A percentile compares a stretch with the other conserved stretches of the same genome.
Evolutionary conservation across 2,329 filamentous ascomycete species (phyloP).

Genomic region (Hymenoscyphus infarciens): DNA sequence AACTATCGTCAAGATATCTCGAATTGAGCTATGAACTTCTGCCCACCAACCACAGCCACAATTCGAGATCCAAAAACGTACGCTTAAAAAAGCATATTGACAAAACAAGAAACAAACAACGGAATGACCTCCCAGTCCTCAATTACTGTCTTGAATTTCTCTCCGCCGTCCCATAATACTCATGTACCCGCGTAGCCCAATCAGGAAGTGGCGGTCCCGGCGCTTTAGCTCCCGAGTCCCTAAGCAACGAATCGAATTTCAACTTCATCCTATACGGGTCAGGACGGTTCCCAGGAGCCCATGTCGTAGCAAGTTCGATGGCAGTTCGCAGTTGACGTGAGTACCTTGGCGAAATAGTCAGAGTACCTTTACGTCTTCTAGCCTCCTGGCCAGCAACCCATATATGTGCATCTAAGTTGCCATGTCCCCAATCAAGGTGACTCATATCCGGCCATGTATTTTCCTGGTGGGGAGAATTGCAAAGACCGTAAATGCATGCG

Average conservation of each 20-base stretch:
- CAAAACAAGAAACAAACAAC: neutral
- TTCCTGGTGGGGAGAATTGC: conserved; percentile 2
- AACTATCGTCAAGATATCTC: too few species aligned
- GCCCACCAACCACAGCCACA: too few species aligned
- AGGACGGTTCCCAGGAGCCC: conserved; percentile 12
- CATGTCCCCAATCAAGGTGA: neutral
- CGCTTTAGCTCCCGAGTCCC: conserved; percentile 8
- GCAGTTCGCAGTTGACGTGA: conserved; percentile 12
- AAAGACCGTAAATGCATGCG: conserved; percentile 24
- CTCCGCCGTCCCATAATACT: conserved; percentile 19
- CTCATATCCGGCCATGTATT: neutral
- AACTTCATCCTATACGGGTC: conserved; percentile 10
- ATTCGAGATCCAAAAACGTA: too few species aligned
- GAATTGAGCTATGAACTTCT: too few species aligned
- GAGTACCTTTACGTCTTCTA: neutral
- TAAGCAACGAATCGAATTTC: conserved; percentile 9
- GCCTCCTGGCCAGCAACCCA: conserved; percentile 1
- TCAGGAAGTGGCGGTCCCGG: conserved; percentile 16
- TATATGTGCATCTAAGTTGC: neutral
- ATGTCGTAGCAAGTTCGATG: conserved; percentile 13
- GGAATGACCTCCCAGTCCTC: neutral
- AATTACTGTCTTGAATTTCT: neutral
- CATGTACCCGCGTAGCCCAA: conserved; percentile 26
- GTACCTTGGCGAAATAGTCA: conserved; percentile 13
- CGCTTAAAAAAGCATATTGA: neutral